A percentile compares a stretch with the other conserved stretches of the same genome.
Evolutionary conservation across 768 basidiomycete genomes (phyloP).

Genomic region (Podaxis mareebaensis): DNA sequence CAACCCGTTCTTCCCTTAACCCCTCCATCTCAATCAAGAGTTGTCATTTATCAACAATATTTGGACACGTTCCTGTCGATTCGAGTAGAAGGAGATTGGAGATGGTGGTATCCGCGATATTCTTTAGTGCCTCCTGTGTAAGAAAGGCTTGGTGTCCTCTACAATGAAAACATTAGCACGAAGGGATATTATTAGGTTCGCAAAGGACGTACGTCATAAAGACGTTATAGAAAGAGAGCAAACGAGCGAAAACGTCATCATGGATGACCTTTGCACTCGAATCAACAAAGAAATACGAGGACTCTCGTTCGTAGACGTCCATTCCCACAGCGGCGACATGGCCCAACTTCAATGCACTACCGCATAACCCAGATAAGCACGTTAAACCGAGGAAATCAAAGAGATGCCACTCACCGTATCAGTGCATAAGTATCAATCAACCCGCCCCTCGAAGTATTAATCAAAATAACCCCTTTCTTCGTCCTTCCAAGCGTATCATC

Average conservation of each 20-base stretch:
- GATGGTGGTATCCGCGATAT: slow-evolving; percentile 41
- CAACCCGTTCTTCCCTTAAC: too few species aligned
- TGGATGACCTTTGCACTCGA: slow-evolving; percentile 44
- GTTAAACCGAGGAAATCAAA: background rate
- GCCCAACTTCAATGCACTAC: slow-evolving; percentile 38
- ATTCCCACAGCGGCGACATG: slow-evolving; percentile 44
- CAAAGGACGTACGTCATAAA: slow-evolving; percentile 37
- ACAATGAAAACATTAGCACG: background rate
- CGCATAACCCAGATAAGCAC: background rate
- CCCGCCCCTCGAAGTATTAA: slow-evolving; percentile 45
- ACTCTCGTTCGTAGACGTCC: slow-evolving; percentile 44
- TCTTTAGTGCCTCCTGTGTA: slow-evolving; percentile 39
- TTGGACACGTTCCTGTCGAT: slow-evolving; percentile 31
- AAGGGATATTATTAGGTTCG: background rate
- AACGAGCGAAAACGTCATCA: slow-evolving; percentile 45
- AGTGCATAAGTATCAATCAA: slow-evolving; percentile 42
- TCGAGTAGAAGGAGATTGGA: slow-evolving; percentile 35
- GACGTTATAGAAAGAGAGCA: slow-evolving; percentile 47
- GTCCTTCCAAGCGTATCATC: slow-evolving; percentile 36
- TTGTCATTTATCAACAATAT: slow-evolving; percentile 22
- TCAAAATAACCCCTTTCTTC: slow-evolving; percentile 41
- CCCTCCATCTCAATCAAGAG: background rate
- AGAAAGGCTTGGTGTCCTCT: slow-evolving; percentile 48
- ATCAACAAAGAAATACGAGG: slow-evolving; percentile 43
- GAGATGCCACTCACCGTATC: slow-evolving; percentile 32